Base-by-base conservation (phyloP, 2,329 filamentous ascomycete species). In the Colletotrichum higginsianum region DNA sequence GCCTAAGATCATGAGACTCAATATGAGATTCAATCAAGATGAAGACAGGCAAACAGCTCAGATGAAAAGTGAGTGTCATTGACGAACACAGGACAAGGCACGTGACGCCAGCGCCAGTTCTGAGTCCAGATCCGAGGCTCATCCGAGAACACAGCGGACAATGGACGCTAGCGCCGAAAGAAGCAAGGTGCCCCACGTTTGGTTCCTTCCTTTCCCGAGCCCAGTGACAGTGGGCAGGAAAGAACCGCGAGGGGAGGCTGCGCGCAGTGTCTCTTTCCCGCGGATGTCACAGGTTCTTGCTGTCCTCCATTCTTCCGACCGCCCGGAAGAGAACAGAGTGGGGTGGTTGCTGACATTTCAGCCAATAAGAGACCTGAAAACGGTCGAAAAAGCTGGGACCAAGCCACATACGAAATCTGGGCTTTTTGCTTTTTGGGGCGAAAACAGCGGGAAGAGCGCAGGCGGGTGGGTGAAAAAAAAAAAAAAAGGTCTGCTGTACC, bases 161-260 rank as follows among this genome's bases (percentile, higher is more conserved):
- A n/a, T 5, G 5, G 23, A n/a, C 23, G 56, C 67, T 67, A 67
- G n/a, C 26, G 18, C 56, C 42, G 0, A 21, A 61, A 46, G 18
- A 0, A 21, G 67, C 2, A 50, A 30, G 2, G 44, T 18, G 67
- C 50, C 47, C 64, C 56, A 57, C 57, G 63, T 61, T 56, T 71
- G 49, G 49, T 71, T 71, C 67, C 67, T 71, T 71, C n/a, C 67
- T 64, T 71, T 71, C 63, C 67, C 67, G 67, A 69, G 38, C 40
- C 53, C 53, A 56, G 57, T 21, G 57, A 50, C 26, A 38, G 58
- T 40, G 46, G 35, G 12, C 30, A n/a, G 57, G 66, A 49, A 46
- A 23, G 55, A 46, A 60, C 40, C 23, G 55, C 55, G 62, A 61
- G 61, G 55, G 30, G 30, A 35, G 30, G 30, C 30, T 35, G 66